Evolutionary conservation across 805 yeast genomes (phyloP).

Genomic region (Candida morakotiae): DNA sequence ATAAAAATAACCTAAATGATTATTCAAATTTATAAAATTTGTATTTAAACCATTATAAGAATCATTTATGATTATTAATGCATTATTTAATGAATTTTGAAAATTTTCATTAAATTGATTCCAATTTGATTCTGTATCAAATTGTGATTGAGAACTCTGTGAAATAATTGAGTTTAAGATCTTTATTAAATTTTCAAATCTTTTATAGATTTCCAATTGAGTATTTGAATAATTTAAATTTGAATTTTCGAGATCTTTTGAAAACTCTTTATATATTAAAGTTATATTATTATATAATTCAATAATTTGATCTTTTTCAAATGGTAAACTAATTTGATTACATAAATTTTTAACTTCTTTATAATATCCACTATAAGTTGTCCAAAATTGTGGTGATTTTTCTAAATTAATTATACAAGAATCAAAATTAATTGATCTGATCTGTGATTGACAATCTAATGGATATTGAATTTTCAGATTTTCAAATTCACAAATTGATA

Average conservation of each 20-base stretch:
- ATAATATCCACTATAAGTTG: conserved; percentile 65
- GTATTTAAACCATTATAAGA: conserved; percentile 7
- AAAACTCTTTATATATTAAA: conserved; percentile 10
- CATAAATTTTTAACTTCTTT: conserved; percentile 52
- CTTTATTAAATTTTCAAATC: conserved; percentile 12
- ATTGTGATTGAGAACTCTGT: background rate
- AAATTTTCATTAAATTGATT: conserved; percentile 7
- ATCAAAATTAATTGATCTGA: conserved; percentile 14
- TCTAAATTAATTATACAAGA: conserved; percentile 41
- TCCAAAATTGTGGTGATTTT: conserved; percentile 61
- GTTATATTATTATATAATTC: conserved; percentile 47
- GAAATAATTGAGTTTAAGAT: conserved; percentile 5
- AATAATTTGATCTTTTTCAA: conserved; percentile 48
- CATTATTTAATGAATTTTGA: conserved; percentile 3
- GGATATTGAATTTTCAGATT: conserved; percentile 40
- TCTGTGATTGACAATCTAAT: conserved; percentile 15
- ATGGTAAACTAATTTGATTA: conserved; percentile 47
- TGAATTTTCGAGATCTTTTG: conserved; percentile 8
- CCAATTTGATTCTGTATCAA: conserved; percentile 2
- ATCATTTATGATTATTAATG: conserved; percentile 4
- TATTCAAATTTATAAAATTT: conserved; percentile 5
- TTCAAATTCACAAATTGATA: conserved; percentile 54
- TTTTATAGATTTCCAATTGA: conserved; percentile 6
- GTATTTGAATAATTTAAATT: background rate
- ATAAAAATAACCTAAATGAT: conserved; percentile 6